These are phyloP conservation scores for Alnus rubra DNA, from an alignment of 306 rosid genomes.

Conservation along the genomic window DNA sequence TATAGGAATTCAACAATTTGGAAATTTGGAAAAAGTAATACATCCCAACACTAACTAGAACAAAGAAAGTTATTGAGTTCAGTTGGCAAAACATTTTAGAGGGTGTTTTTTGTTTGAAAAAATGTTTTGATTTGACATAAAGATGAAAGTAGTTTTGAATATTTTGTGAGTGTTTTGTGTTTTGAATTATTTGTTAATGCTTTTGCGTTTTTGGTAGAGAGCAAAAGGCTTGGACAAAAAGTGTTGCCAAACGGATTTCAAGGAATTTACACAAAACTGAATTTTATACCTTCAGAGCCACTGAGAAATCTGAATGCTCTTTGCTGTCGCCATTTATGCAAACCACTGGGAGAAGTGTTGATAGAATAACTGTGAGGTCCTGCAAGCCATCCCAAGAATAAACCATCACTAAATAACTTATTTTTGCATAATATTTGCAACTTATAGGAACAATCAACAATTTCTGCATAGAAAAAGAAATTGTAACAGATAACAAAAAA, in stretches of 20 bases:
- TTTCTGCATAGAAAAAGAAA: neutral
- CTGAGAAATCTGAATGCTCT: conserved; percentile 74
- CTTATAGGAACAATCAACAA: neutral
- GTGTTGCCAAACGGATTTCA: neutral
- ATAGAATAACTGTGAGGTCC: conserved; percentile 76
- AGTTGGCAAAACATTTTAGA: no score
- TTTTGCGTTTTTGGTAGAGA: no score
- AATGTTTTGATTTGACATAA: no score
- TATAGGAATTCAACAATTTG: conserved; percentile 30
- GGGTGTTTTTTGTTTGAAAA: no score
- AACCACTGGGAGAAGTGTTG: conserved; percentile 79
- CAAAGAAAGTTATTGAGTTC: conserved; percentile 8
- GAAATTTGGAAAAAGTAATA: conserved; percentile 15
- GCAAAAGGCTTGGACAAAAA: no score
- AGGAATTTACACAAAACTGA: conserved; percentile 27
- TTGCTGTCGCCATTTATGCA: conserved; percentile 70
- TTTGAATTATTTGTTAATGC: no score
- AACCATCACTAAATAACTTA: conserved; percentile 12
- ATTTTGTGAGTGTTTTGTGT: no score
- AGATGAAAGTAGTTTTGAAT: no score
- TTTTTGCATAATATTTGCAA: neutral
- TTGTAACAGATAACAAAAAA: neutral
- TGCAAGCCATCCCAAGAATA: conserved; percentile 37
- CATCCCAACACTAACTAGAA: conserved; percentile 16
- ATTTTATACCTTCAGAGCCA: conserved; percentile 72